Percentiles rank a stretch among this genome's conserved stretches.
phyloP scores from a whole-genome alignment of 805 yeast species.

The Kodamaea laetipori region DNA sequence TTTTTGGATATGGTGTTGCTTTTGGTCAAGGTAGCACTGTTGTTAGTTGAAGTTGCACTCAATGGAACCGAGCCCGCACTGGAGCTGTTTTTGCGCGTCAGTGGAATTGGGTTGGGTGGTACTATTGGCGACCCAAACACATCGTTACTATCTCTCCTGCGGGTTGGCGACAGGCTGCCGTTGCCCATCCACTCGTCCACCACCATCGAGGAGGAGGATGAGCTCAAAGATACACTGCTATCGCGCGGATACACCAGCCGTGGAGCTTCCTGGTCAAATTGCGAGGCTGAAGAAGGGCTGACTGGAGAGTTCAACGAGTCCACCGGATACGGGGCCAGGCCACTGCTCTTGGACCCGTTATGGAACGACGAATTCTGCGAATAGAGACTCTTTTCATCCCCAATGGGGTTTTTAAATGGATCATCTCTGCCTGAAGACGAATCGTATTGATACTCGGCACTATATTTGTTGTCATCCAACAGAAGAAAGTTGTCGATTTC shows the following conservation, averaged over 20 bases:
- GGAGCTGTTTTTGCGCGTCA: conserved; percentile 9
- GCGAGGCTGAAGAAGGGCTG: conserved; percentile 5
- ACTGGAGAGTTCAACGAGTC: conserved; percentile 5
- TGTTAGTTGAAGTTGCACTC: conserved; percentile 10
- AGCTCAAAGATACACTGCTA: conserved; percentile 10
- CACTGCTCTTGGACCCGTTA: not conserved
- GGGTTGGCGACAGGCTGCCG: conserved; percentile 1
- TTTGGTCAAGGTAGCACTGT: conserved; percentile 6
- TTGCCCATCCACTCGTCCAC: conserved; percentile 9
- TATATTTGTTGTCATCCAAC: conserved; percentile 11
- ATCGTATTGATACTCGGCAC: conserved; percentile 4
- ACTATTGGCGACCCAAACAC: conserved; percentile 11
- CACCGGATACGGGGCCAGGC: not conserved
- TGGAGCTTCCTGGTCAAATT: conserved; percentile 8
- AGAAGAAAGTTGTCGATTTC: conserved; percentile 26
- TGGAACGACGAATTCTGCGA: conserved; percentile 2
- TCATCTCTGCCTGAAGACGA: conserved; percentile 3
- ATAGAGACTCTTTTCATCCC: not conserved
- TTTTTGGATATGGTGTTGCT: conserved; percentile 2
- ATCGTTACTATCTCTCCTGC: conserved; percentile 8
- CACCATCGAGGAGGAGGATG: conserved; percentile 11
- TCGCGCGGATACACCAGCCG: conserved; percentile 10
- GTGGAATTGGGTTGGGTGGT: conserved; percentile 5
- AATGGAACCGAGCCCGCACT: conserved; percentile 7
- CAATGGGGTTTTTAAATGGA: conserved; percentile 3